Conservation (phyloP, 2,329 filamentous ascomycete species). For the Orbilia ellipsospora region DNA sequence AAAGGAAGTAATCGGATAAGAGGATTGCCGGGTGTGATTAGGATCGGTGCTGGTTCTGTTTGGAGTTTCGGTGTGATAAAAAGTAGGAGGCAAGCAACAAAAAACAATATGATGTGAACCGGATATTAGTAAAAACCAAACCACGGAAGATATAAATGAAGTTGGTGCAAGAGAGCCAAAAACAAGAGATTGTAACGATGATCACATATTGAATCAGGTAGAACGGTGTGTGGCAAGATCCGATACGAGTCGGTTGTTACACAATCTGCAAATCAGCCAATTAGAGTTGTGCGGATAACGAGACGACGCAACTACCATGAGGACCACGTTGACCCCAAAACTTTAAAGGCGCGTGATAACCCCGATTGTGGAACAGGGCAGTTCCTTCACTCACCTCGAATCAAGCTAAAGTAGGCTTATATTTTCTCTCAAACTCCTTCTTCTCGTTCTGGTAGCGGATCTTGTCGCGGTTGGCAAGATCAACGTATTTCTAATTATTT, state of each 20-base stretch:
- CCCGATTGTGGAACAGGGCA: constrained; percentile 1
- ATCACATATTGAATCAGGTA: constrained; percentile 51
- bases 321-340: not conserved
- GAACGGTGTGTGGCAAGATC: not conserved
- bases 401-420: constrained; percentile 15
- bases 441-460: constrained; percentile 34
- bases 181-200: constrained; percentile 14
- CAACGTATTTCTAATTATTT: constrained; percentile 41
- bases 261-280: constrained; percentile 31
- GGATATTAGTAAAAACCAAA: not conserved
- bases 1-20: not conserved
- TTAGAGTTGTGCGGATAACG: constrained; percentile 22
- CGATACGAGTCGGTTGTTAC: constrained; percentile 15
- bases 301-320: constrained; percentile 12
- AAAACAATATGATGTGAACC: constrained; percentile 4
- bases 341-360: not conserved
- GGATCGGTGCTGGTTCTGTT: not conserved
- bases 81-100: not conserved
- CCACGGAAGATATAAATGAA: constrained; percentile 6
- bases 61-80: not conserved
- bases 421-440: constrained; percentile 45
- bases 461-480: constrained; percentile 26
- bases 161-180: constrained; percentile 26
- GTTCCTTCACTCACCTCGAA: constrained; percentile 10
- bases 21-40: not conserved